Conservation (phyloP, 257 asterid genomes). For the Apocynum venetum region DNA sequence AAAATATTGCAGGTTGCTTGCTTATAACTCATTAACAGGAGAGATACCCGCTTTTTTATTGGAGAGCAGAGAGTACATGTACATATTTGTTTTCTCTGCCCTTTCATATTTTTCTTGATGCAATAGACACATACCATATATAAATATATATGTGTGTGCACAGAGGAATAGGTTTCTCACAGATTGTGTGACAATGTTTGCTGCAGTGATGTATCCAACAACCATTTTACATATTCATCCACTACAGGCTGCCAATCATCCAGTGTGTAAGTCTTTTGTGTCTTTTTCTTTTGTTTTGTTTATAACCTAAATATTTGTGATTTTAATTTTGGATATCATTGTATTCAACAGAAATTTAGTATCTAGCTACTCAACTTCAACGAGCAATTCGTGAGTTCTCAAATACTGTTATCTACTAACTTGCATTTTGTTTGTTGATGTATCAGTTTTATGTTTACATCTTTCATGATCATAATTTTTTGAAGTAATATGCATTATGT, state of each 20-base stretch:
- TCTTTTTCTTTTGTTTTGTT: background rate
- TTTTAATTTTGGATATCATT: conserved; percentile 15
- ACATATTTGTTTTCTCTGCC: conserved; percentile 25
- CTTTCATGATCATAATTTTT: background rate
- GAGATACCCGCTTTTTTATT: conserved; percentile 56
- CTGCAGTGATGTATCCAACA: conserved; percentile 90
- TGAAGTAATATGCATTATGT: conserved; percentile 17
- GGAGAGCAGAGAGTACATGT: conserved; percentile 42
- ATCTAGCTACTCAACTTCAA: conserved; percentile 59
- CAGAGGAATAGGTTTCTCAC: background rate
- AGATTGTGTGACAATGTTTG: conserved; percentile 12
- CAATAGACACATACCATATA: background rate
- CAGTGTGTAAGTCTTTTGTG: conserved; percentile 42
- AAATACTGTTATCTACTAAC: background rate
- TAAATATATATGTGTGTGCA: background rate
- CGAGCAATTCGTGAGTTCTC: conserved; percentile 55
- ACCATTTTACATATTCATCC: conserved; percentile 52
- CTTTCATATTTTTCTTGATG: background rate
- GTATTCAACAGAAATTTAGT: conserved; percentile 60
- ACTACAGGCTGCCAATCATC: conserved; percentile 36
- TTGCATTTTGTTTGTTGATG: background rate
- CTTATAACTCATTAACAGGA: conserved; percentile 66
- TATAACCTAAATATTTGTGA: conserved; percentile 7
- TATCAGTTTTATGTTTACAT: background rate
- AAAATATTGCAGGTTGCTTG: conserved; percentile 51